Conservation (phyloP, 1,284 basidiomycete genomes). For the Apiotrichum mycotoxinovorans region DNA sequence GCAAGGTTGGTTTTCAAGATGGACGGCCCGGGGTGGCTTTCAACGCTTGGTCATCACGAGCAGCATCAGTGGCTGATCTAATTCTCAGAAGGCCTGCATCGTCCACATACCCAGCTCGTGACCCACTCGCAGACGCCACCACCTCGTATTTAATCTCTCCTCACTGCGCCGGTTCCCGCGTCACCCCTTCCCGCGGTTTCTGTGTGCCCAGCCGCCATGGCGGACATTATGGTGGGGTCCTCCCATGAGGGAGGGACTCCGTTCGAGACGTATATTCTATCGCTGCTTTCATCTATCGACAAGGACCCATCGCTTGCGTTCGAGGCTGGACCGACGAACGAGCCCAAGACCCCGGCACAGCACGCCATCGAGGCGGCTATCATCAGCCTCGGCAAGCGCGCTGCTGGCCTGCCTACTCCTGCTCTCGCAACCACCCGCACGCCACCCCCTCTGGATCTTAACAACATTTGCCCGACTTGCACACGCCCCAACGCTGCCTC, state of each 20-base stretch:
- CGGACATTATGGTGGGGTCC: constrained; percentile 7
- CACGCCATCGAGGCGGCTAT: constrained; percentile 41
- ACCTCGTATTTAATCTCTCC: neutral
- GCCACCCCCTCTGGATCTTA: constrained; percentile 30
- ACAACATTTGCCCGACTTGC: constrained; percentile 33
- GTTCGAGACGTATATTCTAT: constrained; percentile 39
- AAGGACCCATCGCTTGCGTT: constrained; percentile 40
- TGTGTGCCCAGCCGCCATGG: constrained; percentile 5
- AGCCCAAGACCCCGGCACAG: constrained; percentile 35
- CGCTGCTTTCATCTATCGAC: constrained; percentile 34
- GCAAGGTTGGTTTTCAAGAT: no score
- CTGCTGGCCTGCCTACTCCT: constrained; percentile 5
- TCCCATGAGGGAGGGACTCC: constrained; percentile 18
- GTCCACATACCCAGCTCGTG: no score
- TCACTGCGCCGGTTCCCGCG: neutral
- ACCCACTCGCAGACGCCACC: no score
- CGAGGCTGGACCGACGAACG: constrained; percentile 29
- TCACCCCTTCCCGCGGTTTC: neutral
- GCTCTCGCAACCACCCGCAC: constrained; percentile 12
- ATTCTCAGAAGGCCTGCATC: no score
- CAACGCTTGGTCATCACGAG: no score
- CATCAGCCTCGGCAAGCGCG: constrained; percentile 35
- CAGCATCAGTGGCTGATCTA: no score
- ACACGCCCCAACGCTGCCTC: constrained; percentile 6
- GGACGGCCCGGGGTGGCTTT: no score